These are phyloP conservation scores for Sporisorium graminicola DNA, from an alignment of 1,284 basidiomycete species.

Conservation along the genomic window DNA sequence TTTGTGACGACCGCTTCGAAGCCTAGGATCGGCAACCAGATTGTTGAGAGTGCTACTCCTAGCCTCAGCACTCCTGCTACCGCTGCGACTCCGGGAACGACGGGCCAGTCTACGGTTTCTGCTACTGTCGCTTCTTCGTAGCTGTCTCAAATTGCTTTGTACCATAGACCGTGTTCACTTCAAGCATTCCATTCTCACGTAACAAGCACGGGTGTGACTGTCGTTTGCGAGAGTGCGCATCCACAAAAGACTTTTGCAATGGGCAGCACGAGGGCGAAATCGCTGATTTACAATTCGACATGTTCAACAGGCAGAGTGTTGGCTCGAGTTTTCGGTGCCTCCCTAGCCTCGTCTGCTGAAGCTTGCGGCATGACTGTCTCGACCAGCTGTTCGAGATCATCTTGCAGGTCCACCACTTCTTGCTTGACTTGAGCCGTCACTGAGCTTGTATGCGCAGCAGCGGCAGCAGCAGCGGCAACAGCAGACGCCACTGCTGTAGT, in stretches of 20 bases:
- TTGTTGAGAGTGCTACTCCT: slow-evolving; percentile 21
- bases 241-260: background rate
- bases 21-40: slow-evolving; percentile 79
- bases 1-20: slow-evolving; percentile 81
- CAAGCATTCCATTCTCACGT: background rate
- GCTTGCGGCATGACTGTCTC: slow-evolving; percentile 25
- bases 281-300: slow-evolving; percentile 26
- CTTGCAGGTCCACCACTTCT: slow-evolving; percentile 28
- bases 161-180: slow-evolving; percentile 5
- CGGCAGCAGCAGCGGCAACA: slow-evolving; percentile 7
- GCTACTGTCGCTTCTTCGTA: slow-evolving; percentile 6
- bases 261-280: background rate
- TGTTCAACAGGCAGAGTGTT: slow-evolving; percentile 41
- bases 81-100: background rate
- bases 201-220: background rate
- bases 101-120: background rate
- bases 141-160: background rate
- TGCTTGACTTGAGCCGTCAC: slow-evolving; percentile 17
- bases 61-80: background rate
- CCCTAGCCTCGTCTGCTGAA: slow-evolving; percentile 2
- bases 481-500: slow-evolving; percentile 24
- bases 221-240: background rate
- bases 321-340: slow-evolving; percentile 12
- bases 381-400: slow-evolving; percentile 30
- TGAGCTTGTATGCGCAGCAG: slow-evolving; percentile 21